phyloP scores from a whole-genome alignment of 805 yeast genomes.

The Hemisphaericaspora nanyangensis region DNA sequence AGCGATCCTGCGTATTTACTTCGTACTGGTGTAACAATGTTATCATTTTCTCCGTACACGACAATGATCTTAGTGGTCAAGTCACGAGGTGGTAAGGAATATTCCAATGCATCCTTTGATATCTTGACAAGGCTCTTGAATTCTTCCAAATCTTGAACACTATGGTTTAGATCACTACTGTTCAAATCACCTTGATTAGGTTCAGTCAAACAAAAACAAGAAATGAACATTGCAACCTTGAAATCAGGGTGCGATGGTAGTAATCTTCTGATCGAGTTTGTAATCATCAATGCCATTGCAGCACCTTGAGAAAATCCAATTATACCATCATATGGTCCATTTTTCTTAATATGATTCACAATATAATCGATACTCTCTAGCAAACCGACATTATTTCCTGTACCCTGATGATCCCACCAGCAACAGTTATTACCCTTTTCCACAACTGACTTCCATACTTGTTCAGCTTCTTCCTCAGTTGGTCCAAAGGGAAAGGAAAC shows the following conservation, averaged over 20 bases:
- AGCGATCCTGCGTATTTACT: conserved; percentile 20
- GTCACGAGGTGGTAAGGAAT: conserved; percentile 14
- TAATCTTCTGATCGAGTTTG: conserved; percentile 18
- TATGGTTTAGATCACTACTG: conserved; percentile 14
- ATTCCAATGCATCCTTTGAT: conserved; percentile 15
- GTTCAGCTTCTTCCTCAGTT: conserved; percentile 21
- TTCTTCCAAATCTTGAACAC: conserved; percentile 19
- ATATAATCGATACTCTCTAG: conserved; percentile 24
- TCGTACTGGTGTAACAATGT: conserved; percentile 30
- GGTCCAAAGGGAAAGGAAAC: conserved; percentile 26
- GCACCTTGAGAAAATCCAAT: conserved; percentile 45
- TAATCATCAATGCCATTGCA: conserved; percentile 30
- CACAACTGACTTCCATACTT: conserved; percentile 30
- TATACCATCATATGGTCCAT: conserved; percentile 42
- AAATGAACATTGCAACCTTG: conserved; percentile 25
- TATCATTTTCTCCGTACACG: conserved; percentile 30
- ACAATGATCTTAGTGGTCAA: conserved; percentile 22
- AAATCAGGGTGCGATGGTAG: conserved; percentile 24
- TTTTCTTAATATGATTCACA: conserved; percentile 21
- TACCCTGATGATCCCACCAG: conserved; percentile 30
- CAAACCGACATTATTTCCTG: conserved; percentile 22
- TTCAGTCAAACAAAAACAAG: conserved; percentile 35
- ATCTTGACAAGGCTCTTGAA: conserved; percentile 18
- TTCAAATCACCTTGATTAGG: conserved; percentile 14
- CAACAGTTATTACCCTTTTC: conserved; percentile 27